These are phyloP conservation scores for Discostella stelligeroides DNA, from an alignment of 108 stramenopile genomes.

Conservation along the genomic window DNA sequence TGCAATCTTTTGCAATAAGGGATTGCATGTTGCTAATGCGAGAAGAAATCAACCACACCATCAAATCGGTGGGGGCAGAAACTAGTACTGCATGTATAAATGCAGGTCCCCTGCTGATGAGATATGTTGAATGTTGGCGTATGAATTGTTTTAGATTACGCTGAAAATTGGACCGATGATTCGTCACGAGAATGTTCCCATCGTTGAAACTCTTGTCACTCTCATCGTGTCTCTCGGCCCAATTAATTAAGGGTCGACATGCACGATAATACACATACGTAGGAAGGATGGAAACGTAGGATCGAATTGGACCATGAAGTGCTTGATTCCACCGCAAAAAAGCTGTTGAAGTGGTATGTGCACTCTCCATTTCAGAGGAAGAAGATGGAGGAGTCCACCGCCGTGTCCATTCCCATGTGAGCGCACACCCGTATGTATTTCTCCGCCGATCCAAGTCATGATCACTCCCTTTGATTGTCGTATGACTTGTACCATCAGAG, in stretches of 20 bases:
- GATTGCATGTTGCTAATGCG: not conserved
- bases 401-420: conserved; percentile 92
- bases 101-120: no score
- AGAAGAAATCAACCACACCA: no score
- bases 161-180: not conserved
- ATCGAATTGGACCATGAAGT: conserved; percentile 76
- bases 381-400: conserved; percentile 33
- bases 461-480: not conserved
- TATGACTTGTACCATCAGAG: not conserved
- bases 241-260: conserved; percentile 41
- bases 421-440: conserved; percentile 56
- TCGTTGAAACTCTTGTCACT: conserved; percentile 5
- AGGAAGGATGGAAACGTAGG: conserved; percentile 78
- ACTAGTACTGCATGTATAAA: no score
- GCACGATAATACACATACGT: conserved; percentile 68
- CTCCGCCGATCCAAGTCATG: not conserved
- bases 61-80: no score
- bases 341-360: not conserved
- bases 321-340: conserved; percentile 23
- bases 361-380: not conserved
- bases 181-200: no score
- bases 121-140: no score
- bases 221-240: no score
- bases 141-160: not conserved
- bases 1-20: not conserved